A percentile compares a stretch with the other conserved stretches of the same genome.
phyloP scores from a whole-genome alignment of 2,329 filamentous ascomycete species.

The Metarhizium rileyi region DNA sequence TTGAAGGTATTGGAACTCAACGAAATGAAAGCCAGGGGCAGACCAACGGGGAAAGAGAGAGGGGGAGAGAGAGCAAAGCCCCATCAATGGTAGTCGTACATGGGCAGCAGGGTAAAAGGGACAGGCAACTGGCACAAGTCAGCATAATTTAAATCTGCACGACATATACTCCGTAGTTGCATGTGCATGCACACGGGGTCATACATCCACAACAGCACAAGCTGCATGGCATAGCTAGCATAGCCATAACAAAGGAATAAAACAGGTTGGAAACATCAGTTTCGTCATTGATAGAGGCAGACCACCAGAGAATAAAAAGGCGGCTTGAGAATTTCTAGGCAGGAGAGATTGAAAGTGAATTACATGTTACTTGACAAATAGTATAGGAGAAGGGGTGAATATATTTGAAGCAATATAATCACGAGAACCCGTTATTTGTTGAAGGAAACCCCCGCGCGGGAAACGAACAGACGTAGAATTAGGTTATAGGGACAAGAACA shows the following conservation, averaged over 20 bases:
- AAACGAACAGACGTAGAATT: not conserved
- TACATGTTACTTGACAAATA: not conserved
- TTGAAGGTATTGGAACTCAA: too few relatives aligned
- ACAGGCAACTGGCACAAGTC: not conserved
- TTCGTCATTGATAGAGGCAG: not conserved
- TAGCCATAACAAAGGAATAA: not conserved
- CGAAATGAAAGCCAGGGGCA: too few relatives aligned
- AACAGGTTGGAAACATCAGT: not conserved
- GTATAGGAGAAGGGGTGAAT: not conserved
- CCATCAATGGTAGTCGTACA: not conserved
- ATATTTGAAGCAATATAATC: not conserved
- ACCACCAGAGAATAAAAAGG: not conserved
- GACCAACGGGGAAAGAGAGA: not conserved
- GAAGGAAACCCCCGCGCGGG: not conserved
- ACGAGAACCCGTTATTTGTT: not conserved
- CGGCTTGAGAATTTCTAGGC: not conserved
- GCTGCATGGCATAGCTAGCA: not conserved
- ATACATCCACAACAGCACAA: not conserved
- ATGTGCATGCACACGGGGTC: not conserved
- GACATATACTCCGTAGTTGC: not conserved
- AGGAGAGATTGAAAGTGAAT: not conserved
- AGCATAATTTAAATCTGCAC: not conserved
- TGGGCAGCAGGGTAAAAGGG: not conserved
- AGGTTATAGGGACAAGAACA: not conserved
- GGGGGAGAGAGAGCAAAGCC: not conserved